Conservation (phyloP, 176 grass and related monocot genomes). For the Olyra latifolia region DNA sequence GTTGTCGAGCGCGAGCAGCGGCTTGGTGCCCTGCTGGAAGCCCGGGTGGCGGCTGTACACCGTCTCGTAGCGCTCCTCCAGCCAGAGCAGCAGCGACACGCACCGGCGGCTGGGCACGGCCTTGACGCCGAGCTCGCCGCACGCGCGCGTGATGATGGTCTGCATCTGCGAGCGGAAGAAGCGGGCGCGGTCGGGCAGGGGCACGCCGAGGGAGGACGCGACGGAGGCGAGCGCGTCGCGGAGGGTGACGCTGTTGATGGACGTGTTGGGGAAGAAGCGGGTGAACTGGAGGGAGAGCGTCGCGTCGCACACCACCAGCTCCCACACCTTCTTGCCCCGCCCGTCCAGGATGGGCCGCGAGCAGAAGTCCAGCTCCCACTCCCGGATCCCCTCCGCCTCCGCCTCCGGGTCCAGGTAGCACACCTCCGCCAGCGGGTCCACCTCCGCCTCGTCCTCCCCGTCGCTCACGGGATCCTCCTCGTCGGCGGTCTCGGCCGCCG, state of each 20-base stretch:
- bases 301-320: constrained; percentile 85
- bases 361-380: constrained; percentile 99
- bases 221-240: constrained; percentile 79
- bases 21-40: constrained; percentile 76
- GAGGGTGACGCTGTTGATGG: constrained; percentile 96
- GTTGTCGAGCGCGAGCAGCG: constrained; percentile 88
- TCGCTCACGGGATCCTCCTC: constrained; percentile 31
- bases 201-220: constrained; percentile 52
- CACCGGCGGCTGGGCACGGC: constrained; percentile 86
- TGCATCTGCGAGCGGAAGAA: constrained; percentile 98
- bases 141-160: constrained; percentile 87
- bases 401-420: constrained; percentile 76
- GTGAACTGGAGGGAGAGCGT: constrained; percentile 98
- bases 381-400: constrained; percentile 66
- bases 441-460: constrained; percentile 31
- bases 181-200: constrained; percentile 73
- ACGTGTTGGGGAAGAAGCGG: constrained; percentile 94
- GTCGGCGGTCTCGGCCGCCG: constrained; percentile 40
- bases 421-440: constrained; percentile 76
- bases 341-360: constrained; percentile 86
- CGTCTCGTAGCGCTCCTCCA: constrained; percentile 88
- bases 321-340: constrained; percentile 93
- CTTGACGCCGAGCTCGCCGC: constrained; percentile 87
- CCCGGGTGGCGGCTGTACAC: constrained; percentile 85
- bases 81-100: constrained; percentile 75